Percentiles rank a stretch among this genome's conserved stretches.
These are phyloP conservation scores for Eimeria maxima DNA, from an alignment of 169 alveolate genomes.

Conservation along the genomic window DNA sequence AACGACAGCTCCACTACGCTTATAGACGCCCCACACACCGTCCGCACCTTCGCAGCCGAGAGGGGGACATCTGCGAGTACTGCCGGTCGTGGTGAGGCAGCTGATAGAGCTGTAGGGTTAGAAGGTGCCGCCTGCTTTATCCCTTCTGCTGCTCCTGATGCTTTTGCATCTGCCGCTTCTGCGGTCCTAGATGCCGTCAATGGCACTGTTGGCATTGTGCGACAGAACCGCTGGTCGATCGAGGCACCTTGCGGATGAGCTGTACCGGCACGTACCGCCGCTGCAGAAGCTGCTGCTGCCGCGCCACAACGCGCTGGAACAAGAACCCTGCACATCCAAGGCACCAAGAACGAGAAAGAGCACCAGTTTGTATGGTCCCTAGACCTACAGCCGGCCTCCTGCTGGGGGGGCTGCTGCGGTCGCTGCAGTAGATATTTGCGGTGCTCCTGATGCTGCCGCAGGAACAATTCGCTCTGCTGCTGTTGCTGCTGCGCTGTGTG, in stretches of 20 bases:
- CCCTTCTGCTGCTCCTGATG: background rate
- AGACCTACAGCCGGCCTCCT: background rate
- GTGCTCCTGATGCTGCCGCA: too few relatives aligned
- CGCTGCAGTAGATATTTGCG: too few relatives aligned
- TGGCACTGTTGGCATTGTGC: background rate
- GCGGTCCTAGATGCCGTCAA: background rate
- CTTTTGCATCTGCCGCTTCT: too few relatives aligned
- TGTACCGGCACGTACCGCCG: background rate
- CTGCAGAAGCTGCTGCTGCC: background rate
- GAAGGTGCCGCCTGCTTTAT: background rate
- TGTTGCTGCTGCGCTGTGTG: background rate
- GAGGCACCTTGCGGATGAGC: background rate
- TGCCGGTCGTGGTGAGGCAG: background rate
- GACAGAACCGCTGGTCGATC: background rate
- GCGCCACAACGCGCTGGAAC: background rate
- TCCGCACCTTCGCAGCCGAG: background rate
- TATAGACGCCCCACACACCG: background rate
- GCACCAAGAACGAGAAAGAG: background rate
- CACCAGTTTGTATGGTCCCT: background rate
- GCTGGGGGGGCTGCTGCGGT: background rate
- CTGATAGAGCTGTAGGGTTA: background rate
- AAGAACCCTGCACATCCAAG: background rate
- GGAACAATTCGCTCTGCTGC: background rate
- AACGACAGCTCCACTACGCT: conserved; percentile 61
- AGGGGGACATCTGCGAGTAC: background rate